Base-by-base conservation (phyloP, 805 yeast species). In the Starmerella riodocensis region DNA sequence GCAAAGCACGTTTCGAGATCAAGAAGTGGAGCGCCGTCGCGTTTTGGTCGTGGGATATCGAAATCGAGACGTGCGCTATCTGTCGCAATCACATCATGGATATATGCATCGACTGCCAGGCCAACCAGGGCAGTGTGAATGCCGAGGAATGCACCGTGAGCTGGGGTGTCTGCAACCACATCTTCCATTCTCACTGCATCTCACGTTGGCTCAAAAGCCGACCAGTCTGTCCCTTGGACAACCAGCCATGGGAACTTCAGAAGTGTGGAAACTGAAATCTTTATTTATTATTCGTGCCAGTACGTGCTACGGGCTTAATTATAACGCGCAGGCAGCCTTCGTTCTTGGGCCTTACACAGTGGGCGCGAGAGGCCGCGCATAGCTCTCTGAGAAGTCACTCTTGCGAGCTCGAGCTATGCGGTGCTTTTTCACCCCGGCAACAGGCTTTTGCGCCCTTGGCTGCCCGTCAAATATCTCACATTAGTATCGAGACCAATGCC, bases 11-110 rank as follows among this genome's bases (percentile, higher is more conserved):
- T 52, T 86, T 91, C 53, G 96, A 88, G 58, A 86, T 91, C 29
- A 82, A 84, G 57, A 91, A 86, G 66, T 88, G 98, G 97, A 85
- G 94, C 12, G 97, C 97, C 0, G 98, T 91, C 35, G 97, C 97
- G n/a, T 84, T 91, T 58, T 91, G 99, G 99, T 84, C 96, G 0
- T 91, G 98, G 98, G 94, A 84, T 62, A 80, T 84, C 45, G 88
- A 76, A 26, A 88, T 84, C 40, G 98, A 93, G 49, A 84, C 83
- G 40, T 91, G 99, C 67, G 97, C 99, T 29, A 91, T 91, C 58
- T 91, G 99, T 69, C 73, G 97, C 57, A 91, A 88, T 61, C 96
- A 88, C 61, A 71, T 91, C 50, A 91, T 91, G 99, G 99, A 91
- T 55, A 91, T 91, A 14, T 91, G 98, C 48, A 63, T 91, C 49